Base-by-base conservation (phyloP, 1,284 basidiomycete genomes). In the Microbotryum lychnidis-dioicae region DNA sequence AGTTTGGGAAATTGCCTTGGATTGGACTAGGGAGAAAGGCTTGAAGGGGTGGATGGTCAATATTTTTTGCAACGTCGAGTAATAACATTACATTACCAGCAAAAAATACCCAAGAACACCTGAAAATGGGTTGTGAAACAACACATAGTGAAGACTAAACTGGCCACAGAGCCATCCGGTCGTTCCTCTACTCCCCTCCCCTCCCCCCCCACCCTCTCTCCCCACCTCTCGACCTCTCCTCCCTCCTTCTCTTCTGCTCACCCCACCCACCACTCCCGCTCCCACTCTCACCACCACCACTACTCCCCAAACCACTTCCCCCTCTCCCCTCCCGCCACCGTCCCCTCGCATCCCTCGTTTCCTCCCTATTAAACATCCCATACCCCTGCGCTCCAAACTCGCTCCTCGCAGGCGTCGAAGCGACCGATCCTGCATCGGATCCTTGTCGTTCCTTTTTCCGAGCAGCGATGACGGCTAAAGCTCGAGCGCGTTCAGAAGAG, bases 1-100 rank as follows among this genome's bases (percentile, higher is more conserved):
- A 83, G 14, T 97, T 98, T 75, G 84, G 82, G 56, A 85, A 87
- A 66, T 86, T 86, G 80, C 83, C 87, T 21, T 72, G 70, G 70
- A 54, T 49, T 2, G 71, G 70, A 2, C 47, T 58, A 49, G 57
- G 59, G 49, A 50, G 62, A 21, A 57, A 23, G 16, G 42, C 37
- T 27, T 27, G 52, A 25, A 46, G 29, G 51, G n/a, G 20, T 53
- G 51, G 21, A 37, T 29, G 33, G n/a, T 12, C 29, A 31, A 25
- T 25, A 10, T 31, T 31, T 31, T 31, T 31, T 31, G 31, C 31
- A 10, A 31, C 31, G 31, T 31, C 31, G 9, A 31, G 7, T 31
- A 7, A 31, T 7, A 31, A 31, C 9, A 31, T 8, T 31, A 2
- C 31, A 10, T 31, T 31, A 6, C 7, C 31, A 31, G 8, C 9